phyloP scores from a whole-genome alignment of 2,329 filamentous ascomycete genomes.

The Fonsecaea erecta region DNA sequence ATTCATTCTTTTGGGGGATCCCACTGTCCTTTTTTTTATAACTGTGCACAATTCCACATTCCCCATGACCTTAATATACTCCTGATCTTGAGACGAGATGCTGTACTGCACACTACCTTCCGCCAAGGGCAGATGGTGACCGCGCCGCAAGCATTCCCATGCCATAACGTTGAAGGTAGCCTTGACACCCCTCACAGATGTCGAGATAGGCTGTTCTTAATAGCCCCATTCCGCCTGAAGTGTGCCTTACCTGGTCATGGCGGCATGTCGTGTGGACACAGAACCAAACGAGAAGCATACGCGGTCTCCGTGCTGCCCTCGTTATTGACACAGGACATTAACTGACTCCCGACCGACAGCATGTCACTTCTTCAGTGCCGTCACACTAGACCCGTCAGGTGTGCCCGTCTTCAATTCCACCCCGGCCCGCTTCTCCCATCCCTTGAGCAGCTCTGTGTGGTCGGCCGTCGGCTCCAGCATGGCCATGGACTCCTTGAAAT shows the following conservation, averaged over 20 bases:
- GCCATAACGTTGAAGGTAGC: not conserved
- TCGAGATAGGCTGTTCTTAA: not conserved
- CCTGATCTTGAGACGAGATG: not conserved
- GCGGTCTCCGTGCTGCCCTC: not conserved
- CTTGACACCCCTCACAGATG: no score
- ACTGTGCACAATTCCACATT: not conserved
- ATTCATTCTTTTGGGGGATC: not conserved
- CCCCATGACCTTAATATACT: not conserved
- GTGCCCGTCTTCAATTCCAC: constrained; percentile 25
- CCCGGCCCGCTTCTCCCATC: constrained; percentile 30
- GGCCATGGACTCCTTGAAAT: constrained; percentile 36
- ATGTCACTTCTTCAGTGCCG: constrained; percentile 29
- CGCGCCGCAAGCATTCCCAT: not conserved
- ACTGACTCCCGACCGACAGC: no score
- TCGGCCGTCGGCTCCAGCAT: constrained; percentile 26
- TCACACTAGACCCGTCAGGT: constrained; percentile 26
- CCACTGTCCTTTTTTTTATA: not conserved
- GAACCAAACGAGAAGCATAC: not conserved
- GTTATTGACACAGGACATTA: no score
- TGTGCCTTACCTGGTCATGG: not conserved
- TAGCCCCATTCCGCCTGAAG: not conserved
- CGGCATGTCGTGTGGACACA: not conserved
- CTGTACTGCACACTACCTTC: not conserved
- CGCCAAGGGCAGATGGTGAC: constrained; percentile 21
- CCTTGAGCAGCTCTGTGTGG: constrained; percentile 32